Conservation (phyloP, 225 moss, liverwort and hornwort genomes). For the Polytrichum formosum region DNA sequence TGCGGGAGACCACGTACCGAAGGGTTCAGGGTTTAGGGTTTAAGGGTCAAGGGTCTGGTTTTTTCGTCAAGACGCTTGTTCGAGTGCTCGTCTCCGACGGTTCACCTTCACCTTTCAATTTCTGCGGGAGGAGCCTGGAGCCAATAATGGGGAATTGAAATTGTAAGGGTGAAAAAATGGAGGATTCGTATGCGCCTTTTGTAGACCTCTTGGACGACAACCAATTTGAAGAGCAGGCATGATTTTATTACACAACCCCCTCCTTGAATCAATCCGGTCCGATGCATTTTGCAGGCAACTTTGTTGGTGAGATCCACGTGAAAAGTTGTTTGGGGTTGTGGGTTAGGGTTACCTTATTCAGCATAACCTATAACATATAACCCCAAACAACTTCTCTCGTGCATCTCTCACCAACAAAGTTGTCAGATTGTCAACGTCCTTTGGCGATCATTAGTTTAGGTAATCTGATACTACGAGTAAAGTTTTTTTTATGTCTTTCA, state of each 20-base stretch:
- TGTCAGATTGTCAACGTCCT: too few species aligned
- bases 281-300: not conserved
- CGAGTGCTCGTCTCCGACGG: not conserved
- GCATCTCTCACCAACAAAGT: too few species aligned
- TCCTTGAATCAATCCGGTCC: not conserved
- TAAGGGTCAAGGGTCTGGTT: not conserved
- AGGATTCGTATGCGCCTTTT: conserved; percentile 24
- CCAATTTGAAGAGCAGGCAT: conserved; percentile 18
- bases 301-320: too few species aligned
- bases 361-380: too few species aligned
- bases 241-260: not conserved
- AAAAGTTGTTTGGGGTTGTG: too few species aligned
- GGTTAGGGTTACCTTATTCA: too few species aligned
- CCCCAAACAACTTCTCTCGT: too few species aligned
- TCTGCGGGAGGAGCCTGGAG: not conserved
- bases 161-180: conserved; percentile 17
- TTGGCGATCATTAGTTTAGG: too few species aligned
- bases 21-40: conserved; percentile 3
- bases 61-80: not conserved
- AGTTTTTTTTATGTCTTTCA: too few species aligned
- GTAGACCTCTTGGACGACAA: conserved; percentile 20
- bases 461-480: too few species aligned
- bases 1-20: not conserved
- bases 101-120: not conserved
- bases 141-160: not conserved